Evolutionary conservation across 768 basidiomycete genomes (phyloP).

Genomic region (Rickenella mellea): DNA sequence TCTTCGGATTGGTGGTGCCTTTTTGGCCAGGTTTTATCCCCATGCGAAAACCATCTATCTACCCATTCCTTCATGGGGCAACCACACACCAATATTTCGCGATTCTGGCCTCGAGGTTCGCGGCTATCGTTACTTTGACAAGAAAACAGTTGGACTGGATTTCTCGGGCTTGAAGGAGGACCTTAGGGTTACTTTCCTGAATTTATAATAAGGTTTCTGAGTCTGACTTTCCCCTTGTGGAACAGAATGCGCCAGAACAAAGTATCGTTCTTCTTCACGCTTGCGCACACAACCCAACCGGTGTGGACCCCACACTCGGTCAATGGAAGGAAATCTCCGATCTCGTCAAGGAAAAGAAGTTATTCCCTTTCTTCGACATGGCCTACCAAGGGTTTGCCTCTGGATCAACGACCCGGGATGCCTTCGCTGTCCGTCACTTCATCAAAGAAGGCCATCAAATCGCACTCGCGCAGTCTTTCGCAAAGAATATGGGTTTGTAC

Average conservation of each 20-base stretch:
- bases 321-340: conserved; percentile 92
- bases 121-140: conserved; percentile 90
- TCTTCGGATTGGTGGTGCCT: conserved; percentile 88
- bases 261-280: conserved; percentile 90
- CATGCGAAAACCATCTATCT: conserved; percentile 84
- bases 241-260: conserved; percentile 58
- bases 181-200: conserved; percentile 49
- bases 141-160: conserved; percentile 84
- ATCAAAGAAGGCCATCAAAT: conserved; percentile 84
- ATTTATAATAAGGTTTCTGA: background rate
- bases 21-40: conserved; percentile 84
- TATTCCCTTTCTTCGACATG: conserved; percentile 99
- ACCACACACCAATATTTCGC: conserved; percentile 88
- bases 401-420: conserved; percentile 82
- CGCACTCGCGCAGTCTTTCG: conserved; percentile 90
- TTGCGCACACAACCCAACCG: conserved; percentile 99
- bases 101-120: conserved; percentile 94
- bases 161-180: conserved; percentile 87
- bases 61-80: conserved; percentile 93
- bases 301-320: conserved; percentile 85
- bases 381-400: conserved; percentile 99
- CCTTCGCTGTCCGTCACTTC: conserved; percentile 92
- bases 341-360: conserved; percentile 76
- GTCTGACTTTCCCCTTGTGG: background rate
- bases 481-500: conserved; percentile 99